phyloP scores from a whole-genome alignment of 129 eudicot genomes.

The Silybum marianum region DNA sequence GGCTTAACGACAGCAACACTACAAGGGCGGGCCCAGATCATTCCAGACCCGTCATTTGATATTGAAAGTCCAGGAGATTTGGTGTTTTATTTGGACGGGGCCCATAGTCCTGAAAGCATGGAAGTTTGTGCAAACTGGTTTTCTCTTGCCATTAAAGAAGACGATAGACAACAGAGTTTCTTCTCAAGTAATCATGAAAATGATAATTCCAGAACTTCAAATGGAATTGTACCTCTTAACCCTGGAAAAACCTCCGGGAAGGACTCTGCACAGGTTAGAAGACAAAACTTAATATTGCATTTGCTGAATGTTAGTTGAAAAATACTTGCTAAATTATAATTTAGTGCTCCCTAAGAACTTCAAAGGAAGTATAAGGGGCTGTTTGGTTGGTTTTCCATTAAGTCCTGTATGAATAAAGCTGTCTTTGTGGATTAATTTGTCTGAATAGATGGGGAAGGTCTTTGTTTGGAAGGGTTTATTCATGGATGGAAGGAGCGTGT shows the following conservation, averaged over 20 bases:
- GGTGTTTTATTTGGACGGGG: conserved; percentile 93
- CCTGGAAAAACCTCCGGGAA: conserved; percentile 38
- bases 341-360: background rate
- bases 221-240: conserved; percentile 33
- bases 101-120: conserved; percentile 99
- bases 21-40: conserved; percentile 56
- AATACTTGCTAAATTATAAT: background rate
- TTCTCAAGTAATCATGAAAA: conserved; percentile 19
- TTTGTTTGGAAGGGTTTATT: too few species aligned
- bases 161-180: conserved; percentile 30
- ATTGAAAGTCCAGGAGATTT: conserved; percentile 62
- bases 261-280: conserved; percentile 67
- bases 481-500: too few species aligned
- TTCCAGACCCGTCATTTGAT: conserved; percentile 56
- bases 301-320: background rate
- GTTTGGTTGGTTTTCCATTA: too few species aligned
- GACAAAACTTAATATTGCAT: background rate
- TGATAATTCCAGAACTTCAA: conserved; percentile 34
- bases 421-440: too few species aligned
- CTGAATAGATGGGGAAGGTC: too few species aligned
- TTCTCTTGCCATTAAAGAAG: conserved; percentile 65
- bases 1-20: conserved; percentile 52
- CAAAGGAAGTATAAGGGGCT: background rate
- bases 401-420: too few species aligned
- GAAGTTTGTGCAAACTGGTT: conserved; percentile 95